Conservation (phyloP, 495 filamentous ascomycete species). For the Acidiella bohemica region DNA sequence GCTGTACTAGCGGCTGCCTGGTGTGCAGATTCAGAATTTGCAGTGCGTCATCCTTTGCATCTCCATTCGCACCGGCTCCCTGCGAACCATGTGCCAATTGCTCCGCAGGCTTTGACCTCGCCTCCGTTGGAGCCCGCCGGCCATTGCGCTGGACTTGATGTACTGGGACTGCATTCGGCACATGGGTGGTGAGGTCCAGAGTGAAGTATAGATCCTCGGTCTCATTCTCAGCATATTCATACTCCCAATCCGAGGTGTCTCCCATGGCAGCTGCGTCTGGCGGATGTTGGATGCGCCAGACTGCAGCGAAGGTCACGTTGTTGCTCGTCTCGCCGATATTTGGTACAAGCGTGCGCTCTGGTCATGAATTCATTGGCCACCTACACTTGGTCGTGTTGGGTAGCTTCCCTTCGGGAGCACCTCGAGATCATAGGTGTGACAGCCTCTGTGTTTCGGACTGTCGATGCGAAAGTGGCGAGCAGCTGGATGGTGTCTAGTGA, state of each 20-base stretch:
- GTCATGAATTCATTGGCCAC: not conserved
- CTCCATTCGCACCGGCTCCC: not conserved
- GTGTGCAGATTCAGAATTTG: conserved; percentile 72
- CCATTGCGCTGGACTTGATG: conserved; percentile 1
- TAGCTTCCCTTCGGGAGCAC: not conserved
- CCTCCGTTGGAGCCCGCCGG: not conserved
- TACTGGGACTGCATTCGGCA: conserved; percentile 9
- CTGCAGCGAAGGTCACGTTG: too few relatives aligned
- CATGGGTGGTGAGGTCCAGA: conserved; percentile 23
- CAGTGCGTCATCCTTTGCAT: conserved; percentile 31
- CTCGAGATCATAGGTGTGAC: not conserved
- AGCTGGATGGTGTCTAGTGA: too few relatives aligned
- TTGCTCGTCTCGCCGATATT: not conserved
- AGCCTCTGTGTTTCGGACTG: too few relatives aligned
- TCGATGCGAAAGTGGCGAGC: too few relatives aligned
- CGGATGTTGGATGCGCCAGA: not conserved
- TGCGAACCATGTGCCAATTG: not conserved
- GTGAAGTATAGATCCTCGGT: conserved; percentile 38
- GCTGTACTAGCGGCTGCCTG: conserved; percentile 54
- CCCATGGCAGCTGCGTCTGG: conserved; percentile 10
- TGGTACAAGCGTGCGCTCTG: not conserved
- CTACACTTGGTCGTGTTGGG: not conserved
- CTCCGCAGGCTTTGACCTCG: not conserved
- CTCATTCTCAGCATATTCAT: conserved; percentile 45
- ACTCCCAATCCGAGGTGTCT: conserved; percentile 45